These are phyloP conservation scores for Cutaneotrichosporon curvatum DNA, from an alignment of 1,284 basidiomycete species.

Conservation along the genomic window DNA sequence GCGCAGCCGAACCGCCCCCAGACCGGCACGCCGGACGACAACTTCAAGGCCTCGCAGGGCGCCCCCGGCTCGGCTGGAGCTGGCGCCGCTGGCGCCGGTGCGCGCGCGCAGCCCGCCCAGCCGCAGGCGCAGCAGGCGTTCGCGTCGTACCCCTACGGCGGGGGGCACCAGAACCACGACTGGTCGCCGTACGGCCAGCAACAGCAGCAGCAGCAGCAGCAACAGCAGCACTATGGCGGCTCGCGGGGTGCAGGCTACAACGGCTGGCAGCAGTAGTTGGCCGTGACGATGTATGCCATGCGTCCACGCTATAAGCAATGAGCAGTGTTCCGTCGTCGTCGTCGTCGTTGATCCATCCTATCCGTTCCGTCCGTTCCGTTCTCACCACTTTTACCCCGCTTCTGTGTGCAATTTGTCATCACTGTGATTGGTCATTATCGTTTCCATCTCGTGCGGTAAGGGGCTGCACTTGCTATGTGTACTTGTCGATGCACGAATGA, in stretches of 20 bases:
- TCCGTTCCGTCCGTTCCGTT: too few relatives aligned
- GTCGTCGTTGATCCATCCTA: too few relatives aligned
- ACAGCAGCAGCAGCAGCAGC: constrained; percentile 5
- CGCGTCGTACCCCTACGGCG: constrained; percentile 26
- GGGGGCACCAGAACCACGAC: constrained; percentile 26
- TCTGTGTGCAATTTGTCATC: too few relatives aligned
- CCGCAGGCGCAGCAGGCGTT: constrained; percentile 24
- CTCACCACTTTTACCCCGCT: too few relatives aligned
- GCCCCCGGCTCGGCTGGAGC: constrained; percentile 12
- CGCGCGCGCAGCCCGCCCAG: constrained; percentile 21
- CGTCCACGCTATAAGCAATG: too few relatives aligned
- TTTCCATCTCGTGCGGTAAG: too few relatives aligned
- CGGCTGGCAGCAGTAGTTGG: constrained; percentile 29
- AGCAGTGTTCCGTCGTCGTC: too few relatives aligned
- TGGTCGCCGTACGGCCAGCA: constrained; percentile 31
- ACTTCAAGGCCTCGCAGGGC: constrained; percentile 29
- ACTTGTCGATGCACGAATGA: too few relatives aligned
- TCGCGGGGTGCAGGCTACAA: constrained; percentile 27
- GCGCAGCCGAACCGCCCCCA: constrained; percentile 24
- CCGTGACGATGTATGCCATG: too few relatives aligned
- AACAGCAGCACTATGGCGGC: constrained; percentile 18
- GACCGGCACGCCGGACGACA: constrained; percentile 36
- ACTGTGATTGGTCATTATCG: too few relatives aligned
- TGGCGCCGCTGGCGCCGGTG: constrained; percentile 4
- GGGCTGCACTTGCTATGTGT: too few relatives aligned